phyloP scores from a whole-genome alignment of 306 rosid species.

The Styphnolobium japonicum region DNA sequence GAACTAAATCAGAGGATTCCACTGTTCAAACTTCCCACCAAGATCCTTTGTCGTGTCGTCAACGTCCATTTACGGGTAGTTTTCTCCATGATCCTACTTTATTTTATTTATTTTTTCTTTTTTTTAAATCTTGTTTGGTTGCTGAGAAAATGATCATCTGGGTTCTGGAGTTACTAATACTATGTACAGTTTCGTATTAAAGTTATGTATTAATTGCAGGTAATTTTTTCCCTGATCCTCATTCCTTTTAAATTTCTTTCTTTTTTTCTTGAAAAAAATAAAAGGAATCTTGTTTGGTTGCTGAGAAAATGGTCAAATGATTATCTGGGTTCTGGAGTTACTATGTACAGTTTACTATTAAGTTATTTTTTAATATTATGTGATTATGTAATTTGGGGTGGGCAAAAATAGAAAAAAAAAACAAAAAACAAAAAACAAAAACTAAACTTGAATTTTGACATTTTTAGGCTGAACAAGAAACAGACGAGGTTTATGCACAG shows the following conservation, averaged over 20 bases:
- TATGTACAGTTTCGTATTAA: neutral
- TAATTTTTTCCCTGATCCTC: constrained; percentile 9
- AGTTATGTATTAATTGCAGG: constrained; percentile 22
- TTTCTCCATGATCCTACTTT: neutral
- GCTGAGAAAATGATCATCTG: constrained; percentile 9
- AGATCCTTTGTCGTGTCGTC: constrained; percentile 71
- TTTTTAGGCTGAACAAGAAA: constrained; percentile 70
- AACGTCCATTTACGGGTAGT: constrained; percentile 68
- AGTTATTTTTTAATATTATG: neutral
- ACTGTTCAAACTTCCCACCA: constrained; percentile 62
- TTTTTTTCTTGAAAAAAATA: neutral
- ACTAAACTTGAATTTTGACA: constrained; percentile 11
- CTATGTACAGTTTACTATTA: neutral
- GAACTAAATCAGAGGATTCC: constrained; percentile 74
- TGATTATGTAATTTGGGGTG: neutral
- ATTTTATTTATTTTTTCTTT: neutral
- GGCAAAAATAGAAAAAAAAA: neutral
- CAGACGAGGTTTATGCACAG: constrained; percentile 77
- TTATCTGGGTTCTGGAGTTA: neutral
- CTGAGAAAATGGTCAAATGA: constrained; percentile 3
- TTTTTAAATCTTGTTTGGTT: neutral
- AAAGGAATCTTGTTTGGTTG: neutral
- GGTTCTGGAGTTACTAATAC: neutral
- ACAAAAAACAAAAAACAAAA: too few species aligned
- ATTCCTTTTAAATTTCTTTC: neutral